Base-by-base conservation (phyloP, 2,329 filamentous ascomycete species). In the Diaporthe aspalathi region DNA sequence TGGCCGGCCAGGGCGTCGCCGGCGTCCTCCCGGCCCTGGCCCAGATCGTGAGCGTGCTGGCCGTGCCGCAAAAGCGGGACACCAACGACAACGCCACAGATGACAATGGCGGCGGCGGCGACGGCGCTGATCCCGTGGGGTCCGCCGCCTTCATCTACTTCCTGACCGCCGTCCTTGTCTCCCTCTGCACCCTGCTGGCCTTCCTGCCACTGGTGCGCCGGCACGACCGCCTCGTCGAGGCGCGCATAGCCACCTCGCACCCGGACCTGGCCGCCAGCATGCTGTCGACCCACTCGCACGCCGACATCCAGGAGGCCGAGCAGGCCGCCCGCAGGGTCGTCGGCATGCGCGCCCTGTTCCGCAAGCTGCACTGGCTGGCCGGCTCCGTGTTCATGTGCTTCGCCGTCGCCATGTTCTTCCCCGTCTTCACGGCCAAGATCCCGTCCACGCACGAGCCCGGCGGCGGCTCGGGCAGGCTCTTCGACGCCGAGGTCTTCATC, bases 1-100 rank as follows among this genome's bases (percentile, higher is more conserved):
- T 99, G 95, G 91, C 92, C 3, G 96, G 96, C 1, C 96, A 99
- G 81, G 95, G 92, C 40, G 87, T 99, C 5, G 95, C 96, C 0
- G 96, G 96, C 38, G 95, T 99, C 12, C 84, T 98, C 4, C 96
- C 96, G 0, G 92, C 93, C 60, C 86, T 97, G 60, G 93, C 94
- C 1, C 95, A 98, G 81, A 95, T 98, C 75, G 80, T 93, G 54
- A 93, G 93, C 1, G 94, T 97, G 16, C 85, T 98, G 14, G 88
- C 90, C 43, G 85, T 94, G 1, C 84, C 89, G 78, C 83, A 60
- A 80, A 84, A 70, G 73, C 60, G 27, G n/a, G 29, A 1, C 43
- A 17, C 12, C 16, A 1, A 43, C 49, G 14, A n/a, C 62, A 20
- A 45, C 70, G 20, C 68, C 38, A 6, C 4, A n/a, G n/a, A n/a